Conservation (phyloP, 2,329 filamentous ascomycete genomes). For the Mycosphaerella arachidis region DNA sequence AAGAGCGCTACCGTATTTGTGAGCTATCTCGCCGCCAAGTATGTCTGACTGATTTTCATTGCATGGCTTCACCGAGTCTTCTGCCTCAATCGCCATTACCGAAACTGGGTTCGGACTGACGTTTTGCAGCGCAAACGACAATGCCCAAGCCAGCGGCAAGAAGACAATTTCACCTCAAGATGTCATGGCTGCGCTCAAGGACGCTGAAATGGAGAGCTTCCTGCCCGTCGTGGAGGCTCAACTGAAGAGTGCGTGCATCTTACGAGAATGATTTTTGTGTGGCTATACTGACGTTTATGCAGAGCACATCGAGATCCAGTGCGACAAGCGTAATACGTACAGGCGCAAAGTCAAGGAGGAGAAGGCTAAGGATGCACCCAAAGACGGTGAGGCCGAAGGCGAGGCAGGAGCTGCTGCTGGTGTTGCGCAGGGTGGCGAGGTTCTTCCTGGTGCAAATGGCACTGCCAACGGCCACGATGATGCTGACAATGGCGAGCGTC, state of each 20-base stretch:
- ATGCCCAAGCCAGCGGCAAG: slow-evolving; percentile 61
- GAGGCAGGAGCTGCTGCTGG: background rate
- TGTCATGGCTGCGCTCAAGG: slow-evolving; percentile 72
- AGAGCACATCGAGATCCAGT: slow-evolving; percentile 71
- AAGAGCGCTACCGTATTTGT: slow-evolving; percentile 82
- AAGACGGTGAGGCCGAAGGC: slow-evolving; percentile 14
- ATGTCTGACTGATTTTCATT: slow-evolving; percentile 35
- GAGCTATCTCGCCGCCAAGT: slow-evolving; percentile 73
- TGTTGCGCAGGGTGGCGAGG: background rate
- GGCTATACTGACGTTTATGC: slow-evolving; percentile 11
- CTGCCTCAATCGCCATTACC: background rate
- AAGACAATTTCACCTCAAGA: slow-evolving; percentile 75
- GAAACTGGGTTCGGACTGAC: slow-evolving; percentile 7
- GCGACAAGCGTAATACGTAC: slow-evolving; percentile 69
- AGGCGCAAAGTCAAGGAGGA: slow-evolving; percentile 64
- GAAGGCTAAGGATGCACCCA: slow-evolving; percentile 40
- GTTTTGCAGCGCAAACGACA: slow-evolving; percentile 62
- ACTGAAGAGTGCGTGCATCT: slow-evolving; percentile 59
- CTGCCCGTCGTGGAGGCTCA: slow-evolving; percentile 68
- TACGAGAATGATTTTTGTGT: too few species aligned
- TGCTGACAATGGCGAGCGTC: slow-evolving; percentile 43
- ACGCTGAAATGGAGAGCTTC: slow-evolving; percentile 70
- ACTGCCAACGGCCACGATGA: slow-evolving; percentile 29
- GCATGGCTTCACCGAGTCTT: background rate
- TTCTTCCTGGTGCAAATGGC: slow-evolving; percentile 6